phyloP scores from a whole-genome alignment of 176 grass and related monocot genomes.

The Cocos nucifera region DNA sequence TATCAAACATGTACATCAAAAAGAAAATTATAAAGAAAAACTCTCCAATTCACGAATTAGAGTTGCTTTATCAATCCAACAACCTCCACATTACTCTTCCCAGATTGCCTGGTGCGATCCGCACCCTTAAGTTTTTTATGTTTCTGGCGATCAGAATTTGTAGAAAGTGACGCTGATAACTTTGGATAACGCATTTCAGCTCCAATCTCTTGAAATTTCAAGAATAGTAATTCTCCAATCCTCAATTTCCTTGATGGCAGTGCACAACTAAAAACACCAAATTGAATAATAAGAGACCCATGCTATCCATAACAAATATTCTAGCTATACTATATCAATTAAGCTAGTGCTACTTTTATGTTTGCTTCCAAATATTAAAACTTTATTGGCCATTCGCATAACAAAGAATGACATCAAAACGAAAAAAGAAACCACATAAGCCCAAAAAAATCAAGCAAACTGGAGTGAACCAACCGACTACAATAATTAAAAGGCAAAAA shows the following conservation, averaged over 20 bases:
- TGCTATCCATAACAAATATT: no score
- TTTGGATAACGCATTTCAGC: conserved; percentile 23
- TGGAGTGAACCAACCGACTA: no score
- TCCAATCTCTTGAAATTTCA: conserved; percentile 29
- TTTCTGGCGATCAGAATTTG: conserved; percentile 26
- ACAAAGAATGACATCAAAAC: no score
- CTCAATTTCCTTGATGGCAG: conserved; percentile 18
- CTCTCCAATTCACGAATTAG: background rate
- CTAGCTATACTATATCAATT: no score
- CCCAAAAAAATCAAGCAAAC: no score
- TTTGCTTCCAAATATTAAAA: no score
- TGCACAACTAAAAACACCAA: conserved; percentile 15
- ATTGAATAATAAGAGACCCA: background rate
- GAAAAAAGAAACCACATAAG: no score
- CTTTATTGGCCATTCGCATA: no score
- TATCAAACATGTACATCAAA: conserved; percentile 4
- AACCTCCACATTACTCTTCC: conserved; percentile 28
- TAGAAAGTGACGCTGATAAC: conserved; percentile 34
- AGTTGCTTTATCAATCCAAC: no score
- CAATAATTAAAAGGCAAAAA: no score
- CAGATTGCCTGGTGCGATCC: background rate
- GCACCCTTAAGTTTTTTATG: conserved; percentile 9
- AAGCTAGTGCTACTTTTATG: no score
- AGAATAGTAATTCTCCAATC: conserved; percentile 16
- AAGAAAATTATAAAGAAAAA: background rate